Evolutionary conservation across 164 flowering plant species (phyloP), one percentile per base, ranked within the genome.

Genomic region (Brasenia schreberi): DNA sequence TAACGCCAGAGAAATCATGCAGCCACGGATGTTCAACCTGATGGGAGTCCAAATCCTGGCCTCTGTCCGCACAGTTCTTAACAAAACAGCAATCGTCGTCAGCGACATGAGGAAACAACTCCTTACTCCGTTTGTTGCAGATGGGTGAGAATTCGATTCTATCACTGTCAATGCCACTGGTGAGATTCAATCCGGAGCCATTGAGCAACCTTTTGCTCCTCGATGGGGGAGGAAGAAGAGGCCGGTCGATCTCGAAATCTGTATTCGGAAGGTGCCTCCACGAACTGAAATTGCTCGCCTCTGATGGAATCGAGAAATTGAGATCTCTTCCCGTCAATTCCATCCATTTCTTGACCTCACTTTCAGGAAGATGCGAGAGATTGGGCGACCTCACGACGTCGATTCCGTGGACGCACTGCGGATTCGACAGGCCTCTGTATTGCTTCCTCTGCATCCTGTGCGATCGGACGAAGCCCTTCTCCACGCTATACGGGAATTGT

Each of bases 371-470:
- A 64, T 63, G 72, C 73, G 67, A 64, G 43, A 92, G 81, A 73
- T 76, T 83, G 3, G 98, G 98, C 3, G 90, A 70, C 0, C 79
- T 65, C 60, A 90, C 90, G 65, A 88, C 72, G 74, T 88, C 92
- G 23, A 92, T 80, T 42, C 96, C 98, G 76, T 92, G 98, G 63
- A 92, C 88, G 72, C 98, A 92, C 76, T 92, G 98, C 14, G 96
- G 98, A 63, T 92, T 92, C 18, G 98, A 92, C 6, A 92, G 85
- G 5, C 98, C 98, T 72, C 98, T 73, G 52, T 89, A 92, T 67
- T 89, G 96, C 67, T 89, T 92, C 73, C 98, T 59, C 73, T 92
- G 98, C 98, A 92, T 92, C 69, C 95, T 76, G 67, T 92, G 98
- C 58, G 98, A 92, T 43, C 98, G 83, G 42, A 86, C 95, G 71